Conservation (phyloP, 2,329 filamentous ascomycete species). For the Claviceps humidiphila region DNA sequence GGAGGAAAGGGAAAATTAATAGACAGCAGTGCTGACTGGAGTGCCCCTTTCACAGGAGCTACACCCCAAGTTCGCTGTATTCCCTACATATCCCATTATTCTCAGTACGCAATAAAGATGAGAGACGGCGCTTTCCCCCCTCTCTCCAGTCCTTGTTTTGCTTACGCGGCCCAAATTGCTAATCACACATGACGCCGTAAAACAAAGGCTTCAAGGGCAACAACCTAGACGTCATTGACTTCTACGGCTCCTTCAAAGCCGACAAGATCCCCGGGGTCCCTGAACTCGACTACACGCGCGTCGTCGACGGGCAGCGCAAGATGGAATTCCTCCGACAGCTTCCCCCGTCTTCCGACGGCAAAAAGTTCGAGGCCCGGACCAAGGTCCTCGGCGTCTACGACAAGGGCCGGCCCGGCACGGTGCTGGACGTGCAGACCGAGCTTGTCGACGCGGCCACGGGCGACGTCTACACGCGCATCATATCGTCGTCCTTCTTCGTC, state of each 20-base stretch:
- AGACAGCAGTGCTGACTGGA: not conserved
- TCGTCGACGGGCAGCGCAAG: slow-evolving; percentile 74
- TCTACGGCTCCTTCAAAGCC: slow-evolving; percentile 58
- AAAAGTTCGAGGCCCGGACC: slow-evolving; percentile 60
- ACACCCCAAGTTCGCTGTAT: slow-evolving; percentile 73
- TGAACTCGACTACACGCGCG: slow-evolving; percentile 58
- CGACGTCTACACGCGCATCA: slow-evolving; percentile 57
- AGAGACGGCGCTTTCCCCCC: no score
- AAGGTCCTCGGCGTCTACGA: slow-evolving; percentile 80
- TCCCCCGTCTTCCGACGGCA: slow-evolving; percentile 56
- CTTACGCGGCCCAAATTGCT: no score
- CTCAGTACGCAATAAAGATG: slow-evolving; percentile 42
- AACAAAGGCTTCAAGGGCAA: slow-evolving; percentile 59
- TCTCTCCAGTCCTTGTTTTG: not conserved
- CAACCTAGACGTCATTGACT: slow-evolving; percentile 67
- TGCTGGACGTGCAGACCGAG: slow-evolving; percentile 66
- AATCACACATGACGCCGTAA: not conserved
- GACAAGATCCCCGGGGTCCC: slow-evolving; percentile 63
- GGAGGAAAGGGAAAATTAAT: no score
- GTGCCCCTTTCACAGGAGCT: slow-evolving; percentile 48
- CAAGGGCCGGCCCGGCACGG: slow-evolving; percentile 72
- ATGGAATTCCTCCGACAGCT: slow-evolving; percentile 66
- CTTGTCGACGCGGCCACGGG: slow-evolving; percentile 57
- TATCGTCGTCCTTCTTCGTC: slow-evolving; percentile 65
- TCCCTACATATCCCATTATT: slow-evolving; percentile 78